These are phyloP conservation scores for Agaricus blazei DNA, from an alignment of 768 basidiomycete genomes.

Conservation along the genomic window DNA sequence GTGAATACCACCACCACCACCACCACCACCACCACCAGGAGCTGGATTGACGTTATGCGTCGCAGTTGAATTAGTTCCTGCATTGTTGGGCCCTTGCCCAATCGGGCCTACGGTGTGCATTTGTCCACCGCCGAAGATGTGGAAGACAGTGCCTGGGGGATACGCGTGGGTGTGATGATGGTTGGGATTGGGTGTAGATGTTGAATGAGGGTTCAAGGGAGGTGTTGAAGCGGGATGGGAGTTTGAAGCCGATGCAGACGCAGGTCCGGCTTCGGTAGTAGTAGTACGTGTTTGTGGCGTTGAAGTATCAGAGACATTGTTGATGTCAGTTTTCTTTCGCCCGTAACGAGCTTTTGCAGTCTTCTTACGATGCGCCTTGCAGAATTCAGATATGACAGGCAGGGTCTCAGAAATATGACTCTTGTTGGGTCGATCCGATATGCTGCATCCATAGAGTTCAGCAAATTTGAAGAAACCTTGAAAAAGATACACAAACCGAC, in stretches of 20 bases:
- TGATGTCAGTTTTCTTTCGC: conserved; percentile 12
- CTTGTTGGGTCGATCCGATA: conserved; percentile 53
- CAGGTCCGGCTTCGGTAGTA: not conserved
- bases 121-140: not conserved
- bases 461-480: not conserved
- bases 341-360: conserved; percentile 13
- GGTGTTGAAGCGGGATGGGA: not conserved
- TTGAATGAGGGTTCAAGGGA: not conserved
- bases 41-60: not conserved
- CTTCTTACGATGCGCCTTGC: conserved; percentile 44
- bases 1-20: not conserved
- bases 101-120: not conserved
- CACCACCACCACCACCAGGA: not conserved
- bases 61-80: not conserved
- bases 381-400: conserved; percentile 41
- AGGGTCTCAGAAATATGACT: conserved; percentile 47
- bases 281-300: not conserved
- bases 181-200: not conserved
- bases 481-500: conserved; percentile 31
- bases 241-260: not conserved
- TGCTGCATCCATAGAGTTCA: conserved; percentile 23
- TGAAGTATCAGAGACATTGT: not conserved
- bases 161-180: not conserved
- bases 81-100: not conserved
- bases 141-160: not conserved